Evolutionary conservation across 441 rosid species (phyloP), one percentile per base, ranked within the genome.

Genomic region (Erysimum pusillum): DNA sequence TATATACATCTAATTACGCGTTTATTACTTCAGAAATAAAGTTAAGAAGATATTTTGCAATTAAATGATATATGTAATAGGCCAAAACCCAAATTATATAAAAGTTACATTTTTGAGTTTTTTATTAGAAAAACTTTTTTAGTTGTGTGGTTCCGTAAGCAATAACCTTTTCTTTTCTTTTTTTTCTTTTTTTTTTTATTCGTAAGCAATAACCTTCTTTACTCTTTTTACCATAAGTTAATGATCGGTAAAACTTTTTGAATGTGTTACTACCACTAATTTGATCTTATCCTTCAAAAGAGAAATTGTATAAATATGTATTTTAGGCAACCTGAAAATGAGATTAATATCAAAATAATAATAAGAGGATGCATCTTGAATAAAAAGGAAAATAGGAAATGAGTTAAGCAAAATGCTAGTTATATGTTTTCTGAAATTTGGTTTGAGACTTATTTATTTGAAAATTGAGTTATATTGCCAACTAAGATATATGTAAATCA

Each of bases 1-100:
- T 69, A 69, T 69, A 76, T 35, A 56, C 8, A 69, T 54, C 31
- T 46, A 9, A 46, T 36, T 54, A 76, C 80, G 80, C 80, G 71
- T 76, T 76, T 63, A 20, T 53, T 15, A 12, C 7, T 11, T 14
- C 6, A 39, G 1, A 38, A 7, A 12, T 5, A n/a, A 72, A 38
- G 20, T 60, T 59, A 6, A 5, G 67, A 18, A 6, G 8, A 67
- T 56, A 66, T 39, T 66, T 58, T 75, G 17, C 66, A 54, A 63
- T 20, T 42, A 35, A 22, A 20, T 36, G 9, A 39, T 7, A 48
- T 46, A 14, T 48, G 9, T 42, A 17, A 56, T 38, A 36, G 36
- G 39, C 61, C 61, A 49, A 65, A 32, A 20, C 22, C 34, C 28
- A 38, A 68, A 7, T 52, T 52, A 15, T 14, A 7, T 17, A 48